phyloP scores from a whole-genome alignment of 495 filamentous ascomycete genomes.

The Aspergillus sparsus region DNA sequence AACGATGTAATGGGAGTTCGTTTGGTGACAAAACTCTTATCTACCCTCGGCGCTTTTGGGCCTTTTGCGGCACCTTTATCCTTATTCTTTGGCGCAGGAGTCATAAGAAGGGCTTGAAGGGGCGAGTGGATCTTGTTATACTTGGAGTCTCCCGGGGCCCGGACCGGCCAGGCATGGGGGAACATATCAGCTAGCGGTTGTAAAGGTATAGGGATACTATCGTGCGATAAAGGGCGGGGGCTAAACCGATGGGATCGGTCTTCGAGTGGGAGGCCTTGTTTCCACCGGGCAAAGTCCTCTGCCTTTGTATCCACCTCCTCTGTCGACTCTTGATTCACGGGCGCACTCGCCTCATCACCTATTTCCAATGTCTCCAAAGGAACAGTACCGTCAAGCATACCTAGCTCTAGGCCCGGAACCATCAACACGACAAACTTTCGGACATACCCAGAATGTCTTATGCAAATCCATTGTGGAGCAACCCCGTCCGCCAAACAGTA shows the following conservation, averaged over 20 bases:
- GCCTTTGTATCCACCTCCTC: conserved; percentile 22
- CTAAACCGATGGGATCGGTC: conserved; percentile 62
- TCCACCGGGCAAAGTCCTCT: conserved; percentile 45
- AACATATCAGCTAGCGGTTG: conserved; percentile 81
- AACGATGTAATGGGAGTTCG: conserved; percentile 79
- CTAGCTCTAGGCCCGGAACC: conserved; percentile 87
- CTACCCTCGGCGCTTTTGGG: conserved; percentile 54
- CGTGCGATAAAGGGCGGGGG: conserved; percentile 62
- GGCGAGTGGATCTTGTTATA: conserved; percentile 80
- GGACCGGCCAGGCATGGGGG: conserved; percentile 83
- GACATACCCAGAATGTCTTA: conserved; percentile 73
- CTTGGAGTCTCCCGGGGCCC: conserved; percentile 80
- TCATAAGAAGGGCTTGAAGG: conserved; percentile 72
- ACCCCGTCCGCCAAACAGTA: conserved; percentile 86
- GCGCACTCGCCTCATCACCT: conserved; percentile 7
- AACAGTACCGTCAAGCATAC: conserved; percentile 78
- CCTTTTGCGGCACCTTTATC: conserved; percentile 58
- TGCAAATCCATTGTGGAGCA: conserved; percentile 83
- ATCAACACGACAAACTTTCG: conserved; percentile 88
- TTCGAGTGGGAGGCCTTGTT: conserved; percentile 43
- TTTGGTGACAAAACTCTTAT: conserved; percentile 62
- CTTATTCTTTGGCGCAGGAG: conserved; percentile 62
- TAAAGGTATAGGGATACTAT: conserved; percentile 62
- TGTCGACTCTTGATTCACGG: conserved; percentile 19
- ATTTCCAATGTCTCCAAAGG: conserved; percentile 44